phyloP scores from a whole-genome alignment of 306 rosid genomes.

The Lupinus albus region DNA sequence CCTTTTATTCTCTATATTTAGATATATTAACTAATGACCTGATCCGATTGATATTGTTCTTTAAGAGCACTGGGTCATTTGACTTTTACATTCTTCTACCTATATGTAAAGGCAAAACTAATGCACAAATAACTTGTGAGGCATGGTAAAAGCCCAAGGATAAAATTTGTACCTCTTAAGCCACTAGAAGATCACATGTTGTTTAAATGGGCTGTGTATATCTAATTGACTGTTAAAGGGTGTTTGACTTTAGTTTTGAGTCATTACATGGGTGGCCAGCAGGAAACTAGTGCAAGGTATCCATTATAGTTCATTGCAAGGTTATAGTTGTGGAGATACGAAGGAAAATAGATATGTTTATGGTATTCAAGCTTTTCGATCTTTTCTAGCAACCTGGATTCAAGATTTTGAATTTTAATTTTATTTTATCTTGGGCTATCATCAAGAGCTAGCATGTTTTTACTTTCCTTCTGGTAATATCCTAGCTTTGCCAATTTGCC shows the following conservation, averaged over 20 bases:
- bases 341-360: constrained; percentile 26
- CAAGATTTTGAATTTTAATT: not conserved
- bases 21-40: not conserved
- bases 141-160: not conserved
- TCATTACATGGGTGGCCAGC: constrained; percentile 58
- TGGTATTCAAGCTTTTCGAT: not conserved
- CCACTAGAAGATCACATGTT: not conserved
- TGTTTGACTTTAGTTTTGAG: constrained; percentile 59
- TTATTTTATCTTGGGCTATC: constrained; percentile 14
- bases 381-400: constrained; percentile 3
- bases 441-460: not conserved
- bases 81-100: not conserved
- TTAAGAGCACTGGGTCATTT: not conserved
- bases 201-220: constrained; percentile 34
- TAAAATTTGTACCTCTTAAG: not conserved
- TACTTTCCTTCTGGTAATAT: not conserved
- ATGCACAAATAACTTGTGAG: constrained; percentile 1
- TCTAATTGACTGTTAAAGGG: constrained; percentile 44
- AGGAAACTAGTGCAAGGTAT: constrained; percentile 57
- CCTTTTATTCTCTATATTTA: not conserved
- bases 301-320: constrained; percentile 33
- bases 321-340: constrained; percentile 22
- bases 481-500: constrained; percentile 4
- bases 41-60: not conserved
- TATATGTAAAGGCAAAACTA: not conserved